Evolutionary conservation across 2,329 filamentous ascomycete species (phyloP), one percentile per base, ranked within the genome.

Genomic region (Aspergillus sp.): DNA sequence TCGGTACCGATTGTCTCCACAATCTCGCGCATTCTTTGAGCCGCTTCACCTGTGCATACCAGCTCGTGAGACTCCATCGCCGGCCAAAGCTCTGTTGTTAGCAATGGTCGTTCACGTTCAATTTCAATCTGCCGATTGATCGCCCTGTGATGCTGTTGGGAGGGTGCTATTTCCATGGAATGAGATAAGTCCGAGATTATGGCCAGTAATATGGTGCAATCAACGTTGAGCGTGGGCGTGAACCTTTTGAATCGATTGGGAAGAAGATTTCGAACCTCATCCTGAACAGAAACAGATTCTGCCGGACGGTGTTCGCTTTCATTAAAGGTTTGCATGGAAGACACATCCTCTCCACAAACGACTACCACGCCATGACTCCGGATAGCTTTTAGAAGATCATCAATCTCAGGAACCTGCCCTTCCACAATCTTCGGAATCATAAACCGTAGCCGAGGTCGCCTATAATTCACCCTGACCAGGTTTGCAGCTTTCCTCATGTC

Each of bases 121-220:
- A 86, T 77, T 57, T 85, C 80, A 57, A 91, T 84, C 66, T 91
- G 87, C 13, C 82, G 80, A 50, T 82, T 75, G 49, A 91, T 85
- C 43, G 85, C 83, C 20, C 74, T 77, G 62, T 88, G 86, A 64
- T 83, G 80, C 70, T 76, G 79, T n/a, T 80, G 78, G 34, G 81
- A 75, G 45, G 80, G 76, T 3, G 72, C 65, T 52, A 75, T 74
- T 38, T 66, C 64, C 55, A 71, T 67, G 34, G 74, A 74, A 68
- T 92, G 88, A 2, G 87, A 89, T 24, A 92, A 85, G 65, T 93
- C 89, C 0, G 89, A 91, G 1, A 88, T 83, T 2, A 92, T 76
- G 4, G 88, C 89, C 5, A 93, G 81, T 5, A 93, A 80, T 47
- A 91, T 83, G 1, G 89, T 91, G 62, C 78, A 79, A 60, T 82